phyloP scores from a whole-genome alignment of 306 rosid genomes.

The Alnus glutinosa region DNA sequence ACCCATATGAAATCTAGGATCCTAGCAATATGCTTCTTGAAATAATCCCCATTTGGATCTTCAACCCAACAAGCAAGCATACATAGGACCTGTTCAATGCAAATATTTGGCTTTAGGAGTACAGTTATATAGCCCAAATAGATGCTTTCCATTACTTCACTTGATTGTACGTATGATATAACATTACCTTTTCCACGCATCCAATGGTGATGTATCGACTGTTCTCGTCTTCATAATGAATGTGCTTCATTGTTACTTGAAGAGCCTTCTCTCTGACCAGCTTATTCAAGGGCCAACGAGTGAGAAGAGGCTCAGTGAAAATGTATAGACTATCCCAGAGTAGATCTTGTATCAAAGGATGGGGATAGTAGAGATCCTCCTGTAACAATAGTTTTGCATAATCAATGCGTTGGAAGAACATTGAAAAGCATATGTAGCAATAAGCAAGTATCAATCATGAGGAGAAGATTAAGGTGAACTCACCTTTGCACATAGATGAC shows the following conservation, averaged over 20 bases:
- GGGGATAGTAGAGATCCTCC: slow-evolving; percentile 70
- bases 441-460: too few species aligned
- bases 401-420: not conserved
- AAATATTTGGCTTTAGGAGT: not conserved
- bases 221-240: slow-evolving; percentile 75
- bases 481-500: slow-evolving; percentile 66
- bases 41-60: slow-evolving; percentile 71
- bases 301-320: slow-evolving; percentile 57
- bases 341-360: slow-evolving; percentile 59
- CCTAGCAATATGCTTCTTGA: slow-evolving; percentile 70
- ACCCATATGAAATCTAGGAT: slow-evolving; percentile 70
- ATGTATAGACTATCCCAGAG: slow-evolving; percentile 70
- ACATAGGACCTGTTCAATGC: slow-evolving; percentile 42
- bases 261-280: slow-evolving; percentile 57
- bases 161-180: not conserved
- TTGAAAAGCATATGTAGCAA: too few species aligned
- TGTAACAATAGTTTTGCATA: slow-evolving; percentile 5
- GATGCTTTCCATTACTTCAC: not conserved
- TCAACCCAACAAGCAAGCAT: slow-evolving; percentile 86
- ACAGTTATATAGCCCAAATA: not conserved
- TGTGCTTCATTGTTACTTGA: slow-evolving; percentile 65
- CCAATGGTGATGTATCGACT: slow-evolving; percentile 68
- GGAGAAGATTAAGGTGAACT: too few species aligned
- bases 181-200: slow-evolving; percentile 58
- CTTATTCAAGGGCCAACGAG: slow-evolving; percentile 73